Evolutionary conservation across 202 grass and related monocot genomes (phyloP).

Genomic region (Carex sylvatica): DNA sequence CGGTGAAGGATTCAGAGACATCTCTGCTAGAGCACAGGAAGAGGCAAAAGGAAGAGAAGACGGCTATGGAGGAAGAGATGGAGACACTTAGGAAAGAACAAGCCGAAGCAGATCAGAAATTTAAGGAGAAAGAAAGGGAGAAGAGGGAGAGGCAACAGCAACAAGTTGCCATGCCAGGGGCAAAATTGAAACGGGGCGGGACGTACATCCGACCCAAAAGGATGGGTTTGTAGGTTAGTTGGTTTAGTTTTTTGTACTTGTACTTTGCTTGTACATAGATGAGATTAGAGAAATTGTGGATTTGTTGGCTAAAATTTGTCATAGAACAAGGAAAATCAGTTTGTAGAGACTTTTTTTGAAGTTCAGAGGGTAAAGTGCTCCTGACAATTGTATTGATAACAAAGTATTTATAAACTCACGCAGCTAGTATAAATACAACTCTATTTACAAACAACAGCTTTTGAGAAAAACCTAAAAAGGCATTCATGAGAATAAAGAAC

Average conservation of each 20-base stretch:
- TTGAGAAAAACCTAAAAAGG: no score
- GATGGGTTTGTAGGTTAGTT: conserved; percentile 54
- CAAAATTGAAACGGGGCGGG: conserved; percentile 73
- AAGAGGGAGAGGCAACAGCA: conserved; percentile 86
- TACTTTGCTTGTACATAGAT: not conserved
- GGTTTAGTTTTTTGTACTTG: not conserved
- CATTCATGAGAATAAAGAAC: not conserved
- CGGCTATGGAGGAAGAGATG: conserved; percentile 97
- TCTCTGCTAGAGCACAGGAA: conserved; percentile 88
- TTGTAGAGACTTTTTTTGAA: not conserved
- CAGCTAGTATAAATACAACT: no score
- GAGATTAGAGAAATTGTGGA: no score
- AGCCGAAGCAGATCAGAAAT: conserved; percentile 40
- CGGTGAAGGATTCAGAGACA: conserved; percentile 76
- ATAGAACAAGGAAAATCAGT: no score
- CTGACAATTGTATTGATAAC: no score
- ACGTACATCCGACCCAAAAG: conserved; percentile 76
- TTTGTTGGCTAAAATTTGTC: no score
- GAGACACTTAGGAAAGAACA: conserved; percentile 81
- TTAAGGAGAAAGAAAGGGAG: conserved; percentile 62
- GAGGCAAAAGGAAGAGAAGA: conserved; percentile 89
- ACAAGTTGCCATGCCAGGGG: conserved; percentile 76
- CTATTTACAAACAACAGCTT: no score
- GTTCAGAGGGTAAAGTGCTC: no score
- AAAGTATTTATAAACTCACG: no score